These are phyloP conservation scores for Entomortierella lignicola DNA, from an alignment of 192 early-diverging fungal genomes.

Conservation along the genomic window DNA sequence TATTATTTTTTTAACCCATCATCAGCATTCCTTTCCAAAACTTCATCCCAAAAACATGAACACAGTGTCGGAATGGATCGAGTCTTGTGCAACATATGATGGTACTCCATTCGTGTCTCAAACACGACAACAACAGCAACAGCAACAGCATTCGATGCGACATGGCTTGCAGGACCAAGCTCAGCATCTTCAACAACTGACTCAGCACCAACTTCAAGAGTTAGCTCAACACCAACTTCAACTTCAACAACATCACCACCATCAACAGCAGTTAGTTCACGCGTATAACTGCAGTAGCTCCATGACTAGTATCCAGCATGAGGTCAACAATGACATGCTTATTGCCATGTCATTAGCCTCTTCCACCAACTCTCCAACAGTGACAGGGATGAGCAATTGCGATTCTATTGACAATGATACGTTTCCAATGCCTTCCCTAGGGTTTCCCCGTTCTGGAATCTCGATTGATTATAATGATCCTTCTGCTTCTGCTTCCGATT, in stretches of 20 bases:
- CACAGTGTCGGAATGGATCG: slow-evolving; percentile 11
- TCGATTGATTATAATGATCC: too few relatives aligned
- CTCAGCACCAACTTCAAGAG: not conserved
- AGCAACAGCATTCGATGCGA: not conserved
- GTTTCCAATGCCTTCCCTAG: not conserved
- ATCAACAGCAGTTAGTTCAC: not conserved
- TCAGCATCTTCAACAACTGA: not conserved
- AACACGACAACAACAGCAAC: not conserved
- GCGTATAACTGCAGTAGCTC: not conserved
- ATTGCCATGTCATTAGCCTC: not conserved
- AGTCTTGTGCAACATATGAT: slow-evolving; percentile 2
- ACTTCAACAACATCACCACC: not conserved
- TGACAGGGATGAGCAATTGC: not conserved
- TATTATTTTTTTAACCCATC: too few relatives aligned
- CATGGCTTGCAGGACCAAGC: not conserved
- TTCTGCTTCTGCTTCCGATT: too few relatives aligned
- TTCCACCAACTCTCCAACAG: not conserved
- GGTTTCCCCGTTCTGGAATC: not conserved
- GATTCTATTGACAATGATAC: not conserved
- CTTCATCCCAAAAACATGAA: not conserved
- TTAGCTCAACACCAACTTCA: not conserved
- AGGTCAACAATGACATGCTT: not conserved
- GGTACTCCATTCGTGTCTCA: not conserved
- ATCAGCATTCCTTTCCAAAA: too few relatives aligned
- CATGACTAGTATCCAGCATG: not conserved